Conservation (phyloP, 805 yeast genomes). For the Kodamaea lidongshanica region DNA sequence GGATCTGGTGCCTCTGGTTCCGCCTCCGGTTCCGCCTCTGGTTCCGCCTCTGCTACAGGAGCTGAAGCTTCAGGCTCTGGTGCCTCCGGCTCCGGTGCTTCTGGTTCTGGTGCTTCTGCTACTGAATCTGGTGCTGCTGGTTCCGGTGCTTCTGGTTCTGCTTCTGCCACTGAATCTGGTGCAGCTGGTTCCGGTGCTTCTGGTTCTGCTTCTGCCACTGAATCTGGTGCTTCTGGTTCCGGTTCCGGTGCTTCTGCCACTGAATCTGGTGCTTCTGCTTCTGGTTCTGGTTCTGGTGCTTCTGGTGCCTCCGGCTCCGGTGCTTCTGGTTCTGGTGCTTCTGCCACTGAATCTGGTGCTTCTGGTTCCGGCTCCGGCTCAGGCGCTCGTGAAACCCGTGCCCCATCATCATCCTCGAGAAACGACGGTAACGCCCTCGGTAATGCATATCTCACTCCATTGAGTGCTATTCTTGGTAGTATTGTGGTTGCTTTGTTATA, state of each 20-base stretch:
- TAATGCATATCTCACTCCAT: conserved; percentile 5
- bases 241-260: conserved; percentile 1
- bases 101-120: conserved; percentile 2
- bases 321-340: conserved; percentile 3
- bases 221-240: conserved; percentile 1
- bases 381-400: background rate
- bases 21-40: conserved; percentile 4
- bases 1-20: conserved; percentile 3
- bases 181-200: conserved; percentile 2
- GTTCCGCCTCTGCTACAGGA: conserved; percentile 3
- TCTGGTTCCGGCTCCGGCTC: conserved; percentile 1
- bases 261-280: conserved; percentile 1
- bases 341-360: conserved; percentile 4
- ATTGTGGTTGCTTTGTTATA: conserved; percentile 8
- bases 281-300: conserved; percentile 5
- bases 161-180: conserved; percentile 1
- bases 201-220: conserved; percentile 3
- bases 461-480: conserved; percentile 8
- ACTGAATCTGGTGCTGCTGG: conserved; percentile 1
- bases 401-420: conserved; percentile 4
- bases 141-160: conserved; percentile 1
- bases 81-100: conserved; percentile 3
- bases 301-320: conserved; percentile 3
- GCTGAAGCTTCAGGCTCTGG: conserved; percentile 2
- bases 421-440: conserved; percentile 4